phyloP scores from a whole-genome alignment of 768 basidiomycete species.

The Hydnum rufescens region DNA sequence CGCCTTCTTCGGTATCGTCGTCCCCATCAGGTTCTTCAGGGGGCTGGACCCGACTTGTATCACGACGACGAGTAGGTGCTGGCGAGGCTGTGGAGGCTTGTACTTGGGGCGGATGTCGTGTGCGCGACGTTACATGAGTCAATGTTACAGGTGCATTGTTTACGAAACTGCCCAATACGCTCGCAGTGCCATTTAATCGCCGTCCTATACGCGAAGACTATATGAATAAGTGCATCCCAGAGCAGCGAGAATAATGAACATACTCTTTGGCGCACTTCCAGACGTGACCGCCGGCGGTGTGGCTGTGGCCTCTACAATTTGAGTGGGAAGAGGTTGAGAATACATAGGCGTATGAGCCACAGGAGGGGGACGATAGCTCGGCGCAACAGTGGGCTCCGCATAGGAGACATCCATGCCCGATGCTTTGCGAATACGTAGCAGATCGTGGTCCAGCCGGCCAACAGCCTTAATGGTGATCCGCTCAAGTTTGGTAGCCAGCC shows the following conservation, averaged over 20 bases:
- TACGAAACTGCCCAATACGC: not conserved
- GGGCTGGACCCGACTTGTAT: slow-evolving; percentile 23
- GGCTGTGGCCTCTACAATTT: not conserved
- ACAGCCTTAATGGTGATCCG: slow-evolving; percentile 18
- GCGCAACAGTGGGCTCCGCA: too few relatives aligned
- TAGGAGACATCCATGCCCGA: slow-evolving; percentile 1
- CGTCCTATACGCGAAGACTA: not conserved
- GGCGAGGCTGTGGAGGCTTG: slow-evolving; percentile 19
- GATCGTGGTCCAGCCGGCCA: slow-evolving; percentile 28
- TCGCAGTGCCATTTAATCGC: not conserved
- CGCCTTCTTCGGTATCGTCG: slow-evolving; percentile 16
- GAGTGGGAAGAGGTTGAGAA: not conserved
- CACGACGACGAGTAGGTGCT: slow-evolving; percentile 13
- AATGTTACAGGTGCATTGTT: slow-evolving; percentile 6
- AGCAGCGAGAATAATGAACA: not conserved
- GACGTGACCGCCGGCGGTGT: not conserved
- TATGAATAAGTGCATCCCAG: not conserved
- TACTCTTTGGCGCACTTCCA: not conserved
- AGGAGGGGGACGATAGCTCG: not conserved
- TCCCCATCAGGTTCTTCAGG: slow-evolving; percentile 20
- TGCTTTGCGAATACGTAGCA: slow-evolving; percentile 12
- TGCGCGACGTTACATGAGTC: slow-evolving; percentile 3
- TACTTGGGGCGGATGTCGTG: slow-evolving; percentile 5
- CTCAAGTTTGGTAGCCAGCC: slow-evolving; percentile 7
- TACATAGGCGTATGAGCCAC: not conserved